Evolutionary conservation across 139 green algal genomes (phyloP).

Genomic region (Volvox reticuliferus): DNA sequence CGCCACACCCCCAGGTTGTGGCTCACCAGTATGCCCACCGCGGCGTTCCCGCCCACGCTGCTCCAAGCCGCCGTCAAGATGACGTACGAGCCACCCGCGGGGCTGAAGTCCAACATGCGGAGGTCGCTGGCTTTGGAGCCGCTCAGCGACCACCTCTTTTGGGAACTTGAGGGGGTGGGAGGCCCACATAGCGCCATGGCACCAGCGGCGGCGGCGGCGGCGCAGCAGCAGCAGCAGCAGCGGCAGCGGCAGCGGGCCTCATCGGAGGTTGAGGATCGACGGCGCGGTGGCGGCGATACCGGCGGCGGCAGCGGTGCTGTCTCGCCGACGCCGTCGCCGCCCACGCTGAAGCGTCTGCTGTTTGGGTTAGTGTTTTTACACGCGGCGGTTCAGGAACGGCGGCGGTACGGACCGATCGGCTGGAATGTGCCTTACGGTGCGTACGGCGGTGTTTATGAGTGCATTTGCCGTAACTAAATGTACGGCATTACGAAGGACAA

Average conservation of each 20-base stretch:
- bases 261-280: neutral
- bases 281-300: neutral
- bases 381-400: constrained; percentile 65
- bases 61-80: constrained; percentile 76
- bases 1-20: constrained; percentile 53
- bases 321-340: neutral
- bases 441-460: neutral
- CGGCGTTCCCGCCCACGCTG: constrained; percentile 64
- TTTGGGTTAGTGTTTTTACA: constrained; percentile 67
- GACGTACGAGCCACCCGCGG: constrained; percentile 72
- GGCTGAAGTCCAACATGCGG: constrained; percentile 66
- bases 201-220: neutral
- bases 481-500: too few species aligned
- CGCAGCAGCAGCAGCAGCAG: neutral
- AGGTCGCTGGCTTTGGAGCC: constrained; percentile 60
- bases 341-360: constrained; percentile 48
- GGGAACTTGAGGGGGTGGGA: constrained; percentile 24
- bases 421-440: constrained; percentile 73
- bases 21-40: constrained; percentile 68
- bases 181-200: neutral
- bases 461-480: too few species aligned
- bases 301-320: neutral
- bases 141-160: constrained; percentile 51
- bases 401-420: constrained; percentile 75
- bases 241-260: neutral